Evolutionary conservation across 257 asterid species (phyloP).

Genomic region (Solanum tarijense): DNA sequence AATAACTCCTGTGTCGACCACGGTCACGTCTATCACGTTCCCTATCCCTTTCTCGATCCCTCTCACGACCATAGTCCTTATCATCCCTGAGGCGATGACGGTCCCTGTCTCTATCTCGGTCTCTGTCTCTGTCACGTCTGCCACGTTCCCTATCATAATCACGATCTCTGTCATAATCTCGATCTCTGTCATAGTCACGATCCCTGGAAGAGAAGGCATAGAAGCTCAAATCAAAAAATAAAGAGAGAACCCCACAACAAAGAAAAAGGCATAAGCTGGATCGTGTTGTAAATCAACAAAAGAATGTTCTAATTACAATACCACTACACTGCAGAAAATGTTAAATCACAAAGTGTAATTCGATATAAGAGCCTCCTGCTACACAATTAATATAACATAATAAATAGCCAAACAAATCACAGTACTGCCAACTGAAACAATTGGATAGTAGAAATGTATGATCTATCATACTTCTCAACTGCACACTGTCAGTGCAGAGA

Average conservation of each 20-base stretch:
- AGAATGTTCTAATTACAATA: not conserved
- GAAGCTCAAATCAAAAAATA: not conserved
- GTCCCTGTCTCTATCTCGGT: slow-evolving; percentile 51
- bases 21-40: slow-evolving; percentile 71
- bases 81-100: slow-evolving; percentile 66
- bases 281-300: not conserved
- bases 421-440: not conserved
- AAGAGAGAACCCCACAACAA: not conserved
- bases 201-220: slow-evolving; percentile 12
- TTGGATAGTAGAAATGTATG: slow-evolving; percentile 28
- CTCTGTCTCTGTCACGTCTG: slow-evolving; percentile 34
- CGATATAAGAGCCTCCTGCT: not conserved
- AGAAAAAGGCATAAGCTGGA: not conserved
- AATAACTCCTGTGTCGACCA: slow-evolving; percentile 59
- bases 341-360: not conserved
- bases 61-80: slow-evolving; percentile 63
- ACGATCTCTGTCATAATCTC: slow-evolving; percentile 43
- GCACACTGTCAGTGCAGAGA: slow-evolving; percentile 99
- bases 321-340: not conserved
- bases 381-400: not conserved
- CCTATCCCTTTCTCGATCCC: slow-evolving; percentile 47
- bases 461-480: slow-evolving; percentile 98
- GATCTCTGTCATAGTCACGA: slow-evolving; percentile 26
- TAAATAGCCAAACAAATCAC: not conserved
- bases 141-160: slow-evolving; percentile 60